A percentile compares a stretch with the other conserved stretches of the same genome.
phyloP scores from a whole-genome alignment of 208 protist genomes.

The Porcisia hertigi region DNA sequence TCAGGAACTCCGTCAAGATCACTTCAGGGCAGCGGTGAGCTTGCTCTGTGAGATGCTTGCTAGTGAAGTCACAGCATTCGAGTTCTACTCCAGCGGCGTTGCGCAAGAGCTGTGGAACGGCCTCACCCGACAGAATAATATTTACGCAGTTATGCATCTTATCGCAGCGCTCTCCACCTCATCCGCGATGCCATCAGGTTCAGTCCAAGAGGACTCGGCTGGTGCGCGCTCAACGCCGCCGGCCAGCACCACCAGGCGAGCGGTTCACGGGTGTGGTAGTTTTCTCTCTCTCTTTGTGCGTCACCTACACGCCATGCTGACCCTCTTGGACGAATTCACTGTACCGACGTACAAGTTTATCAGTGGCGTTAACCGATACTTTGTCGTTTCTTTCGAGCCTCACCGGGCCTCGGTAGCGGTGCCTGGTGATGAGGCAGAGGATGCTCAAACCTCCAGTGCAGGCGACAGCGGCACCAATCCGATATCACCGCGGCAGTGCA shows the following conservation, averaged over 20 bases:
- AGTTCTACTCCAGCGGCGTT: conserved; percentile 62
- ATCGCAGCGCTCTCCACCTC: conserved; percentile 19
- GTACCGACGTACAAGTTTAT: conserved; percentile 27
- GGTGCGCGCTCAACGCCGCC: neutral
- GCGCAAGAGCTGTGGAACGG: conserved; percentile 29
- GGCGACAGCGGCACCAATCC: neutral
- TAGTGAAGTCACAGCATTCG: conserved; percentile 60
- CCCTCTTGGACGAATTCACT: conserved; percentile 36
- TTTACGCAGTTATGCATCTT: conserved; percentile 33
- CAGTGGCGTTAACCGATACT: conserved; percentile 21
- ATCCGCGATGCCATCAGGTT: neutral
- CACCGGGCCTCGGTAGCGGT: conserved; percentile 24
- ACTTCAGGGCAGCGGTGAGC: conserved; percentile 41
- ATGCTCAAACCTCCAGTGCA: neutral
- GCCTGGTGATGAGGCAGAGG: conserved; percentile 9
- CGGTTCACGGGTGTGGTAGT: conserved; percentile 1
- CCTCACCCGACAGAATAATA: conserved; percentile 20
- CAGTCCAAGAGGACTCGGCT: neutral
- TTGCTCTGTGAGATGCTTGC: conserved; percentile 45
- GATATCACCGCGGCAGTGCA: neutral
- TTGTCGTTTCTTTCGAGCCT: conserved; percentile 32
- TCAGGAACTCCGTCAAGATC: conserved; percentile 39
- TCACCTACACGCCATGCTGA: conserved; percentile 40
- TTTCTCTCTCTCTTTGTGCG: conserved; percentile 30
- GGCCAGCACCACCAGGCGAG: neutral